A percentile compares a stretch with the other conserved stretches of the same genome.
Evolutionary conservation across 129 eudicot species (phyloP).

Genomic region (Mikania micrantha): DNA sequence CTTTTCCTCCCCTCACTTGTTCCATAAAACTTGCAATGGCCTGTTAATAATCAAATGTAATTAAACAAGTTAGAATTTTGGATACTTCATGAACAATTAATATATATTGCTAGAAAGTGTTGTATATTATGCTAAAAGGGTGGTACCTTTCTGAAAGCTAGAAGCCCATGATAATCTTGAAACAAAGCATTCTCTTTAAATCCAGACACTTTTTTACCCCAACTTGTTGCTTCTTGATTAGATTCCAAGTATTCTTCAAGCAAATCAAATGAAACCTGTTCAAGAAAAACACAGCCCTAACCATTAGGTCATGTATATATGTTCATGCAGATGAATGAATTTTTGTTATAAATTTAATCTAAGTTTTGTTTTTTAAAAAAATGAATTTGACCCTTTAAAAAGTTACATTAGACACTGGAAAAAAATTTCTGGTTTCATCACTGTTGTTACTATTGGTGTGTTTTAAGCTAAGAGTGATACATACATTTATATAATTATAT

Average conservation of each 20-base stretch:
- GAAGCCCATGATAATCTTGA: slow-evolving; percentile 96
- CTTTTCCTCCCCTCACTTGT: slow-evolving; percentile 90
- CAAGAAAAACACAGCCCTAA: not conserved
- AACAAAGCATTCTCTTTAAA: slow-evolving; percentile 94
- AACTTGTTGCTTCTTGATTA: slow-evolving; percentile 47
- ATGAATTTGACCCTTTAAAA: no score
- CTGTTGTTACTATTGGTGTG: not conserved
- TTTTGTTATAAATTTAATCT: no score
- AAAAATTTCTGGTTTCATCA: not conserved
- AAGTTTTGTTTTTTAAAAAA: no score
- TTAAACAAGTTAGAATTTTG: slow-evolving; percentile 16
- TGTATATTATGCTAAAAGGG: not conserved
- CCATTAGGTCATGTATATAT: not conserved
- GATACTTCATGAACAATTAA: not conserved
- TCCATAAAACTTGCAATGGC: slow-evolving; percentile 99
- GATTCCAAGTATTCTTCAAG: slow-evolving; percentile 77
- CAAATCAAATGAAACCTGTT: slow-evolving; percentile 87
- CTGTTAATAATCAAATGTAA: slow-evolving; percentile 22
- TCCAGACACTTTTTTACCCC: slow-evolving; percentile 44
- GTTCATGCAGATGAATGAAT: not conserved
- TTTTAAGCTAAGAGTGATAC: no score
- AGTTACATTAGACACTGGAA: no score
- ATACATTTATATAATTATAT: no score
- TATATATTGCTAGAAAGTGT: not conserved
- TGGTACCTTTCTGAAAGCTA: slow-evolving; percentile 76